A percentile compares a stretch with the other conserved stretches of the same genome.
These are phyloP conservation scores for Cryptococcus sp. DNA, from an alignment of 1,284 basidiomycete species.

Conservation along the genomic window DNA sequence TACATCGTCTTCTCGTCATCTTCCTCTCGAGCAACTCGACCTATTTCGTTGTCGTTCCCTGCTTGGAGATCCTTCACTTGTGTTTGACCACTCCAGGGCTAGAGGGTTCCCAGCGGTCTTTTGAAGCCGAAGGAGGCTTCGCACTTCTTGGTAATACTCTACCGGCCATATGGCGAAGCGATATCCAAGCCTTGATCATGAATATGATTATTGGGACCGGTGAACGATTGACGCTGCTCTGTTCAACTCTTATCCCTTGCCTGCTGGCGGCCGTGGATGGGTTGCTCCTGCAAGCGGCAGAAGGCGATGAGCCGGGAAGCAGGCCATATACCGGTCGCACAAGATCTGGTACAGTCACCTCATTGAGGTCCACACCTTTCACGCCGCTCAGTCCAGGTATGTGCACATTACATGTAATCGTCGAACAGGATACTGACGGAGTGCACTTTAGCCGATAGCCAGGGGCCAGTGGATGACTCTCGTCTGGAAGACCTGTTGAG, in stretches of 20 bases:
- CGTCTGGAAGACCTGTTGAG: conserved; percentile 36
- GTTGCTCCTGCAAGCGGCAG: conserved; percentile 38
- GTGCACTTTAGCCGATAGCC: background rate
- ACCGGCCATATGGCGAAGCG: conserved; percentile 38
- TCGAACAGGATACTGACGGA: background rate
- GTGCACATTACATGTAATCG: background rate
- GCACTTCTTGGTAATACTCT: conserved; percentile 44
- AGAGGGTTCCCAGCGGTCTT: conserved; percentile 48
- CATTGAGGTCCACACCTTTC: conserved; percentile 28
- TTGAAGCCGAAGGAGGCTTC: conserved; percentile 52
- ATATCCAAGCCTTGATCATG: conserved; percentile 40
- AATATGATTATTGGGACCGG: conserved; percentile 33
- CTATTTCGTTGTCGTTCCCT: conserved; percentile 44
- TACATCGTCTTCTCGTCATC: conserved; percentile 52
- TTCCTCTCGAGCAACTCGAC: conserved; percentile 51
- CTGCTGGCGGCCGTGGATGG: conserved; percentile 42
- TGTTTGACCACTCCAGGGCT: conserved; percentile 41
- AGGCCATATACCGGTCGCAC: conserved; percentile 24
- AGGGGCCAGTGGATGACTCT: conserved; percentile 17
- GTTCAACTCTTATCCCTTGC: conserved; percentile 33
- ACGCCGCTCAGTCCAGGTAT: conserved; percentile 21
- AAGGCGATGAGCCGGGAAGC: conserved; percentile 24
- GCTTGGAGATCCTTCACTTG: conserved; percentile 41
- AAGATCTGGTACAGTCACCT: conserved; percentile 33
- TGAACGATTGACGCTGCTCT: conserved; percentile 21